Evolutionary conservation across 352 stramenopile species (phyloP), one percentile per base, ranked within the genome.

Genomic region (Phytopythium litorale): DNA sequence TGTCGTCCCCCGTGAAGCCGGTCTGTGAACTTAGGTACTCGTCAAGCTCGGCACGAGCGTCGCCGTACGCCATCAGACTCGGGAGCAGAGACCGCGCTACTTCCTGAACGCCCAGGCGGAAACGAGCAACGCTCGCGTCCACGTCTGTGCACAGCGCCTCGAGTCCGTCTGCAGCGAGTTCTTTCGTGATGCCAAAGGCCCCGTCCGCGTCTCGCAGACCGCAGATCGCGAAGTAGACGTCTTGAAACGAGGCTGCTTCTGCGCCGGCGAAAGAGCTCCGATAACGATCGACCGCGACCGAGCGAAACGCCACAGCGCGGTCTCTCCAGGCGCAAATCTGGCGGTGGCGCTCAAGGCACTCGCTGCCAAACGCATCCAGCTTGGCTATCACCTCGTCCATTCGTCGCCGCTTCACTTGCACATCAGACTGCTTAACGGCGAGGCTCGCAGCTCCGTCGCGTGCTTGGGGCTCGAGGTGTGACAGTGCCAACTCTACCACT

Each of bases 271-370:
- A 15, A 40, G 25, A 37, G 57, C 18, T 23, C 46, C 43, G 23
- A n/a, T 65, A 8, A 9, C 59, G 32, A 49, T 35, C n/a, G 23
- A 35, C 19, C 4, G 53, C 53, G 7, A 56, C 50, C 30, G 57
- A 63, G 25, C 58, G 57, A 8, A 80, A 78, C 4, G 6, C 58
- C 30, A 68, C 54, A 28, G 62, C 64, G 62, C 74, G 75, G 30
- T 65, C 35, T 35, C 61, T 71, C 74, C 68, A 89, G 37, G 33
- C 33, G 58, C 75, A 58, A 42, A 89, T 79, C 60, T 91, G 76
- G 45, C 63, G 62, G 50, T 89, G 53, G 9, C 53, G 53, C 21
- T 48, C 38, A 2, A 32, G 21, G 7, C 53, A 58, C 16, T 58
- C 53, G 21, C 3, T 43, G 33, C 53, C 46, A n/a, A 58, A 58